Percentiles rank a stretch among this genome's conserved stretches.
Evolutionary conservation across 225 moss, liverwort and hornwort genomes (phyloP).

Genomic region (Neckera pumila): DNA sequence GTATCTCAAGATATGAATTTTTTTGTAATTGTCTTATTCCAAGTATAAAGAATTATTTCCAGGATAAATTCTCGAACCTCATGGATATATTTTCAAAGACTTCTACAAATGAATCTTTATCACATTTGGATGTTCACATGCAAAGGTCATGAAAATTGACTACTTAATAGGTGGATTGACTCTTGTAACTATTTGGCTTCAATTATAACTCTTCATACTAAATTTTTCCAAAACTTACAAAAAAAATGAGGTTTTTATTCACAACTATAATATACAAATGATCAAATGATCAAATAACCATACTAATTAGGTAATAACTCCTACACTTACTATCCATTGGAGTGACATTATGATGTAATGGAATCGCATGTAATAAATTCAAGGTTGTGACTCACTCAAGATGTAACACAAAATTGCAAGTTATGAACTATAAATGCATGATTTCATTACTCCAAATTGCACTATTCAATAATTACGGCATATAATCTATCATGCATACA

Average conservation of each 20-base stretch:
- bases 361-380: rapidly evolving
- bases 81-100: background rate
- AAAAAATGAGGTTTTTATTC: background rate
- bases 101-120: background rate
- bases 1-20: too few species aligned
- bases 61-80: background rate
- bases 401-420: background rate
- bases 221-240: background rate
- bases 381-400: background rate
- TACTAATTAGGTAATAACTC: background rate
- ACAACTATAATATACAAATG: background rate
- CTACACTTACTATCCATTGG: background rate
- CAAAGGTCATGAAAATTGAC: background rate
- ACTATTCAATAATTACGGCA: background rate
- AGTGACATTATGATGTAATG: background rate
- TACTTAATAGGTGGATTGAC: background rate
- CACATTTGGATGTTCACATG: background rate
- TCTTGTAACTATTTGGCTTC: background rate
- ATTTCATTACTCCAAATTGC: background rate
- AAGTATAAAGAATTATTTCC: background rate
- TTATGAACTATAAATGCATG: background rate
- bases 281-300: background rate
- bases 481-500: background rate
- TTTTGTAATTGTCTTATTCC: background rate
- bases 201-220: background rate